Evolutionary conservation across 257 asterid genomes (phyloP), one percentile per base, ranked within the genome.

Genomic region (Linderniella brevidens): DNA sequence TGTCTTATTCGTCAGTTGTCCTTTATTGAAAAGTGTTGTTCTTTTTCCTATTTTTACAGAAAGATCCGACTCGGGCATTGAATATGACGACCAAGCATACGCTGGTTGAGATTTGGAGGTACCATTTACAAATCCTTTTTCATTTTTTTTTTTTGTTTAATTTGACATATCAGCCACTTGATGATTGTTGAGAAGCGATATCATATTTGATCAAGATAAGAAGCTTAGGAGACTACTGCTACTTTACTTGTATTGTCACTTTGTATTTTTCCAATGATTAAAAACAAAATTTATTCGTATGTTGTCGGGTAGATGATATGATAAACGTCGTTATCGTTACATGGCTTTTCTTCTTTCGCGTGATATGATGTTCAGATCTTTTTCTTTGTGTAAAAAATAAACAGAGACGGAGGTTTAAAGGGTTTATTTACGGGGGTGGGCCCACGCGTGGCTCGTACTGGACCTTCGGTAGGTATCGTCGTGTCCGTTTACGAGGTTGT

Each of bases 401-500:
- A 25, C 81, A 90, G 99, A 71, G 81, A 67, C 62, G 93, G 99
- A 35, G 93, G 99, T 37, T 58, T 81, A 62, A 90, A 63, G 57
- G 99, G 99, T 13, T 64, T 85, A 64, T 90, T 85, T 50, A 76
- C 96, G 13, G 99, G 99, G 13, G 96, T 79, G 6, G 96, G 96
- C 1, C 99, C 99, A 14, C 94, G 99, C 53, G 88, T 85, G 51
- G 93, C 76, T 48, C 96, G 96, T 12, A 94, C 96, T 11, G 99
- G 99, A 36, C 99, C 99, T 46, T 85, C 99, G 0, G 96, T 90
- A 8, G 99, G 93, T 58, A 90, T 90, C 13, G 99, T 90, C 46
- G 61, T 90, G 56, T 90, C 99, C 0, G 85, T 90, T 55, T 90
- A 90, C 38, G 99, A 90, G 67, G 92, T 90, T 5, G 92, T 81